Percentiles rank a stretch among this genome's conserved stretches.
Evolutionary conservation across 1,284 basidiomycete species (phyloP).

Genomic region (Trichosporon sp.): DNA sequence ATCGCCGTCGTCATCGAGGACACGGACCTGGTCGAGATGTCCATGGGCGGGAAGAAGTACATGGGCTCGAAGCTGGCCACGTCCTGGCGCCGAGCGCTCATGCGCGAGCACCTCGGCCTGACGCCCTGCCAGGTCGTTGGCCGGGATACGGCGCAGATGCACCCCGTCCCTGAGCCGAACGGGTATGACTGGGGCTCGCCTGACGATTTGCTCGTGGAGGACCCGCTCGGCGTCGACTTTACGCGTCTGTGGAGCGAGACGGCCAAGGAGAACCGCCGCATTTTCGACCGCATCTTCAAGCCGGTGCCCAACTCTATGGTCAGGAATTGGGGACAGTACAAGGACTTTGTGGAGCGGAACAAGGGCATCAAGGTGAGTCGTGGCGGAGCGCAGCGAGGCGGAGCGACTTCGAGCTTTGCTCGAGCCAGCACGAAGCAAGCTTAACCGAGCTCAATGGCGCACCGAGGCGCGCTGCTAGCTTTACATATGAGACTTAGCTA

Average conservation of each 20-base stretch:
- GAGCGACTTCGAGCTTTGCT: no score
- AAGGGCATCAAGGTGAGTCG: conserved; percentile 33
- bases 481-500: not conserved
- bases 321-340: conserved; percentile 74
- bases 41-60: conserved; percentile 72
- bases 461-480: no score
- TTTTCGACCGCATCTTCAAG: conserved; percentile 61
- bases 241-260: conserved; percentile 69
- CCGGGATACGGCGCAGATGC: conserved; percentile 61
- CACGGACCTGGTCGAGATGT: conserved; percentile 70
- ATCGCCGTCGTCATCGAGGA: conserved; percentile 88
- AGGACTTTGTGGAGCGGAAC: conserved; percentile 60
- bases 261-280: conserved; percentile 74
- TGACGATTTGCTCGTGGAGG: conserved; percentile 73
- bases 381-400: conserved; percentile 54
- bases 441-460: not conserved
- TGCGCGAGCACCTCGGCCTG: conserved; percentile 78
- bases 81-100: conserved; percentile 49
- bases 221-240: conserved; percentile 71
- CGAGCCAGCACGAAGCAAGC: not conserved
- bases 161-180: conserved; percentile 66
- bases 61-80: conserved; percentile 51
- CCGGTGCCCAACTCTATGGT: conserved; percentile 75
- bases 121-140: conserved; percentile 56
- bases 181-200: conserved; percentile 65